These are phyloP conservation scores for Claviceps capensis DNA, from an alignment of 2,329 filamentous ascomycete genomes.

Conservation along the genomic window DNA sequence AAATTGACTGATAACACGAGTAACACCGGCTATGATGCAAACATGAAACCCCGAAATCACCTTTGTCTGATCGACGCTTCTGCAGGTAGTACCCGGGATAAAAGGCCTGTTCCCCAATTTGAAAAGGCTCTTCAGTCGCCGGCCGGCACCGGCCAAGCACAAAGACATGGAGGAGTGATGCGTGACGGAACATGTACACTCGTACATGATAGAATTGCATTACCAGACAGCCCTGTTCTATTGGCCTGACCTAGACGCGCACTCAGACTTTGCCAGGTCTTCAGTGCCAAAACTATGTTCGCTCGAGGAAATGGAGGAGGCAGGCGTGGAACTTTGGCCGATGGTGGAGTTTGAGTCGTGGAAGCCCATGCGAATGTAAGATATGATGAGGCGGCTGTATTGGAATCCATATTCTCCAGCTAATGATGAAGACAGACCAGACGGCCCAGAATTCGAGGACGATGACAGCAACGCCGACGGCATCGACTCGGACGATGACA, in stretches of 20 bases:
- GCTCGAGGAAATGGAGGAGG: no score
- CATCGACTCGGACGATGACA: no score
- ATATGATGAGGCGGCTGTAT: constrained; percentile 6
- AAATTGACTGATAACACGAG: neutral
- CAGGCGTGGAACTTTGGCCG: no score
- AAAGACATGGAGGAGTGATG: constrained; percentile 17
- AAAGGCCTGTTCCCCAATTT: constrained; percentile 13
- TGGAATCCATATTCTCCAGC: neutral
- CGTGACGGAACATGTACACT: constrained; percentile 15
- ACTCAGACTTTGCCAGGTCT: no score
- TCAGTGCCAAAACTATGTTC: no score
- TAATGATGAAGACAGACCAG: neutral
- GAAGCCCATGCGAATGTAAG: constrained; percentile 8
- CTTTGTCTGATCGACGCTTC: constrained; percentile 5
- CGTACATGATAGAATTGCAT: constrained; percentile 11
- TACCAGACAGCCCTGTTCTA: no score
- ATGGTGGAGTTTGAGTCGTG: constrained; percentile 17
- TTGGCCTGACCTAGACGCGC: no score
- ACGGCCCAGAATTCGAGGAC: no score
- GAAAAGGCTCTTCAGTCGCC: constrained; percentile 13
- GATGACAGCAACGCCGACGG: no score
- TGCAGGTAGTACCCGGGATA: neutral
- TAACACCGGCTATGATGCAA: constrained; percentile 3
- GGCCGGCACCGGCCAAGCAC: rapidly evolving
- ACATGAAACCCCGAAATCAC: neutral